Base-by-base conservation (phyloP, 495 filamentous ascomycete genomes). In the Entonaema liquescens region DNA sequence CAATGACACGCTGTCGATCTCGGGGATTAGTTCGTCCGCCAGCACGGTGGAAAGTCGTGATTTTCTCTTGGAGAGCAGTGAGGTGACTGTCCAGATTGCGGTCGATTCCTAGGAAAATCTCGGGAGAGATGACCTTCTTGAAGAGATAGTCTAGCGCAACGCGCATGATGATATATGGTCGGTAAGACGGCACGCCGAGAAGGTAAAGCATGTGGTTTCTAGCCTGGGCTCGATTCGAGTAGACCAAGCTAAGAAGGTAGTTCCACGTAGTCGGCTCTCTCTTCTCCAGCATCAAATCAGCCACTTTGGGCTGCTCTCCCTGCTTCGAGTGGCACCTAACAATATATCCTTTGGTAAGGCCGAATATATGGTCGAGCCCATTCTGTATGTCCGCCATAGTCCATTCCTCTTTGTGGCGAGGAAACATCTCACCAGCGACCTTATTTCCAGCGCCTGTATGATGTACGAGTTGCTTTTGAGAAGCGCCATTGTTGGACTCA, bases 1-100 rank as follows among this genome's bases (percentile, higher is more conserved):
- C 59, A 21, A 77, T 59, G 1, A 72, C 58, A 2, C 52, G 54
- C 40, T 76, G 75, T 21, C 75, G 70, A 1, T 61, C 68, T 2
- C 55, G 60, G 26, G 3, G 2, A 4, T 58, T 21, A 12, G 7
- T 1, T 1, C 11, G 23, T 29, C 3, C 36, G 6, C n/a, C 33
- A 12, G 26, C 6, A 0, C 42, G 17, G 23, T 28, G 61, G 13
- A 62, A 53, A 6, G 33, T 9, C 9, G 6, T 6, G 15, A 73
- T 73, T 2, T 50, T 12, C 5, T 58, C 38, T 13, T 68, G 70
- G 0, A 73, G 52, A 3, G 60, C 65, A 0, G 35, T 38, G 1
- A 73, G 60, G 28, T 65, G 65, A 1, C 49, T 8, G 35, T 73
- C 70, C 0, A 62, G 1, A 5, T 53, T 52, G 6, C n/a, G 15